A percentile compares a stretch with the other conserved stretches of the same genome.
Conservation (phyloP, 306 rosid genomes). For the Macrotyloma uniflorum region DNA sequence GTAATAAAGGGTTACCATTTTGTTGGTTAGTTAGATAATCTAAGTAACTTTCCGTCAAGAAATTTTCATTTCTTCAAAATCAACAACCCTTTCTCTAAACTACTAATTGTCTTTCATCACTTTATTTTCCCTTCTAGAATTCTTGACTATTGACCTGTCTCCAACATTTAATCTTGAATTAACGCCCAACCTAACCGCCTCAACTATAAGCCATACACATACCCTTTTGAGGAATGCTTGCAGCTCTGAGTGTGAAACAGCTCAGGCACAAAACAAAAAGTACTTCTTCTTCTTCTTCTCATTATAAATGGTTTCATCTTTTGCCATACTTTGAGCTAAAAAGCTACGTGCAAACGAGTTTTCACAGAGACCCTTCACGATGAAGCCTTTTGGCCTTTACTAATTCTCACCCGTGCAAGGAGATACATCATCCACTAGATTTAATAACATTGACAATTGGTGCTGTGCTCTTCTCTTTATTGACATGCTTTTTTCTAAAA, state of each 20-base stretch:
- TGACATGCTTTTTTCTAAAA: background rate
- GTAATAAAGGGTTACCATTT: constrained; percentile 27
- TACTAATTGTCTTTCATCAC: constrained; percentile 19
- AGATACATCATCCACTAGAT: constrained; percentile 32
- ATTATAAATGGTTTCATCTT: constrained; percentile 10
- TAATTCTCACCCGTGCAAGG: constrained; percentile 37
- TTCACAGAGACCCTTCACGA: constrained; percentile 19
- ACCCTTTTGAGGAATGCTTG: background rate
- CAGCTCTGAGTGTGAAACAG: constrained; percentile 18
- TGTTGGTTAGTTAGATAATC: constrained; percentile 21
- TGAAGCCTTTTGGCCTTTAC: constrained; percentile 14
- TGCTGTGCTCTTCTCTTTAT: background rate
- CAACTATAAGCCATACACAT: constrained; percentile 7
- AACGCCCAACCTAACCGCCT: constrained; percentile 36
- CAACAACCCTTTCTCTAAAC: constrained; percentile 32
- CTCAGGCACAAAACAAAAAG: constrained; percentile 15
- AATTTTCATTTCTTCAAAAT: constrained; percentile 23
- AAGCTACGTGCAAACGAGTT: constrained; percentile 19
- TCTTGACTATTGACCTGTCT: constrained; percentile 39
- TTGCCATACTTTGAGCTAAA: constrained; percentile 6
- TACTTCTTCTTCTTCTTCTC: background rate
- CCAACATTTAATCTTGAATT: constrained; percentile 30
- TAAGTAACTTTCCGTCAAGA: constrained; percentile 40
- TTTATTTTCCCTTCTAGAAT: constrained; percentile 18
- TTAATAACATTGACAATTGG: constrained; percentile 34